Evolutionary conservation across 495 filamentous ascomycete genomes (phyloP).

Genomic region (Xylaria palmicola): DNA sequence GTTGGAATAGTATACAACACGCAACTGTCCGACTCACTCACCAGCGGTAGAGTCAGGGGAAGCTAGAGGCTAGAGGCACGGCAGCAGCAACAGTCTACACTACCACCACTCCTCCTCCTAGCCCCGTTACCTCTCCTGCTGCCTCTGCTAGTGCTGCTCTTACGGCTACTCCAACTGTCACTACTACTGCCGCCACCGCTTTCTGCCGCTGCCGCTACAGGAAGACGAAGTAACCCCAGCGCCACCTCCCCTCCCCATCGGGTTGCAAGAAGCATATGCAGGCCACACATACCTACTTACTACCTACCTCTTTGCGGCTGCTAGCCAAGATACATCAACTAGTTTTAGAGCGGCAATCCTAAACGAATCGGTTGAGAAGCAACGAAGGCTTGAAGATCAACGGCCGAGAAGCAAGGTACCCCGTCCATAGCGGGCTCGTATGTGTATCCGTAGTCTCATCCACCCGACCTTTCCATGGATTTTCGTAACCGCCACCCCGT

Average conservation of each 20-base stretch:
- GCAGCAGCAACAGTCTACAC: slow-evolving; percentile 8
- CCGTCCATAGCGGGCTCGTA: slow-evolving; percentile 32
- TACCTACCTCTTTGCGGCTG: slow-evolving; percentile 3
- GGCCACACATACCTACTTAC: neutral
- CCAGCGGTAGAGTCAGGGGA: slow-evolving; percentile 14
- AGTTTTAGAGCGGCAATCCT: slow-evolving; percentile 17
- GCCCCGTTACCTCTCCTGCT: neutral
- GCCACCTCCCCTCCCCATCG: neutral
- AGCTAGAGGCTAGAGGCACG: slow-evolving; percentile 3
- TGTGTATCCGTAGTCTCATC: slow-evolving; percentile 33
- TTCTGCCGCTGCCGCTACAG: too few species aligned
- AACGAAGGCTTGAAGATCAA: slow-evolving; percentile 27
- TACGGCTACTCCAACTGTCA: too few species aligned
- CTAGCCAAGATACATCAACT: slow-evolving; percentile 6
- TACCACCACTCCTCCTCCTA: neutral
- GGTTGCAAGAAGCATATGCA: neutral
- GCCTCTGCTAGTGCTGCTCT: too few species aligned
- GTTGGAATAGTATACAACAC: slow-evolving; percentile 21
- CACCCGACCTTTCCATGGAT: slow-evolving; percentile 2
- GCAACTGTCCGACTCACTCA: slow-evolving; percentile 27
- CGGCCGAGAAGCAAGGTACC: slow-evolving; percentile 32
- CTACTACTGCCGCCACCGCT: too few species aligned
- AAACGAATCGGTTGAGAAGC: slow-evolving; percentile 19
- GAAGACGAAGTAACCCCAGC: slow-evolving; percentile 5
- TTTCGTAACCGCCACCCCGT: slow-evolving; percentile 5